Evolutionary conservation across 768 basidiomycete species (phyloP).

Genomic region (Hericium alpestre): DNA sequence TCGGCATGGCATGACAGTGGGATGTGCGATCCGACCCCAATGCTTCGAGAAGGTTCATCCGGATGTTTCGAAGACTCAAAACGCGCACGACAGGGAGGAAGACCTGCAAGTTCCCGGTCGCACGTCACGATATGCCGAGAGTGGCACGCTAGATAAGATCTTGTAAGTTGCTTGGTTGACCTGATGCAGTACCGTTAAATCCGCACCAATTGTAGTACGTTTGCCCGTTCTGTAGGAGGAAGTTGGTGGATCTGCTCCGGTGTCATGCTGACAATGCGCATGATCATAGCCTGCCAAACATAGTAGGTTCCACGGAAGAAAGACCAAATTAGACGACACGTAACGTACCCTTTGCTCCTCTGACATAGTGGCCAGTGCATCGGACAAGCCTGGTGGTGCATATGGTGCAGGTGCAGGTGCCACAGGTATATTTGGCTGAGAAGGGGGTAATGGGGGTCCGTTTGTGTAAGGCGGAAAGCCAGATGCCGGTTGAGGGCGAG

Average conservation of each 20-base stretch:
- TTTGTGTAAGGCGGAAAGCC: slow-evolving; percentile 4
- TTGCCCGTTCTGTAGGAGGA: slow-evolving; percentile 62
- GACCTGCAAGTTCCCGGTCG: too few relatives aligned
- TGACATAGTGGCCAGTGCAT: slow-evolving; percentile 47
- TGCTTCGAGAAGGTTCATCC: too few relatives aligned
- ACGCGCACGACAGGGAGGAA: too few relatives aligned
- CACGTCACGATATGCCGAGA: slow-evolving; percentile 6
- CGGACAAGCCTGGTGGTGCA: slow-evolving; percentile 26
- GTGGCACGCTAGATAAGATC: slow-evolving; percentile 7
- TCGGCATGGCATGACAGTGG: too few relatives aligned
- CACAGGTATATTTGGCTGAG: slow-evolving; percentile 1
- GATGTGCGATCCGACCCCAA: too few relatives aligned
- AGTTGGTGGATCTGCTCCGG: slow-evolving; percentile 73
- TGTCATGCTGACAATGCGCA: slow-evolving; percentile 73
- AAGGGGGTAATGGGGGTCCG: background rate
- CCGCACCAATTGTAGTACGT: slow-evolving; percentile 76
- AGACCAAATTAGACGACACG: slow-evolving; percentile 3
- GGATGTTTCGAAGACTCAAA: too few relatives aligned
- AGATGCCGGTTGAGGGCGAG: slow-evolving; percentile 2
- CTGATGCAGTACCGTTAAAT: background rate
- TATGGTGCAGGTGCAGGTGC: slow-evolving; percentile 5
- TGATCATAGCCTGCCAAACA: slow-evolving; percentile 49
- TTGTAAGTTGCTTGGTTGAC: background rate
- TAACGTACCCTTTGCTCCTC: slow-evolving; percentile 58
- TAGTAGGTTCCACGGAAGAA: slow-evolving; percentile 8